A percentile compares a stretch with the other conserved stretches of the same genome.
Evolutionary conservation across 2,329 filamentous ascomycete species (phyloP).

Genomic region (Chaetomiaceae sp.): DNA sequence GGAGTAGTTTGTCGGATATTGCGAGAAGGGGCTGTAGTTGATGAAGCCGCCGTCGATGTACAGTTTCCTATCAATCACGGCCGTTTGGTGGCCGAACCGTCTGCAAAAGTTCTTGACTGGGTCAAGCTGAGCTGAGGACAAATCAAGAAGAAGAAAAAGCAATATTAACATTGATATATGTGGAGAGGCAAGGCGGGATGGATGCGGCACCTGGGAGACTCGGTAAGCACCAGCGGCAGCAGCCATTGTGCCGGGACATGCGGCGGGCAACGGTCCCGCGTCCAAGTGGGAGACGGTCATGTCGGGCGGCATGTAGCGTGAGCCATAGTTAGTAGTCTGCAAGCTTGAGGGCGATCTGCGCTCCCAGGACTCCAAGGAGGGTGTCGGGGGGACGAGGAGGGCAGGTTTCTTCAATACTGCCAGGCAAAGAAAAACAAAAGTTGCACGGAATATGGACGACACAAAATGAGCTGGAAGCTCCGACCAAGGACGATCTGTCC

Average conservation of each 20-base stretch:
- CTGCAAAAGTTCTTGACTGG: slow-evolving; percentile 37
- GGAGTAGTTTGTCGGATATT: slow-evolving; percentile 48
- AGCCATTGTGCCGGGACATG: not conserved
- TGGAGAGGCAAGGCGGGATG: not conserved
- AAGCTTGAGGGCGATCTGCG: not conserved
- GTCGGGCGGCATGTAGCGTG: not conserved
- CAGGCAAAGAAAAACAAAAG: not conserved
- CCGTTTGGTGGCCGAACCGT: slow-evolving; percentile 55
- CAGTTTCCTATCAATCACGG: slow-evolving; percentile 53
- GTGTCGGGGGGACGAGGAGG: not conserved
- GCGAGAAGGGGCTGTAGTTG: slow-evolving; percentile 47
- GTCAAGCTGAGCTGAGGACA: slow-evolving; percentile 37
- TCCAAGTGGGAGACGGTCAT: slow-evolving; percentile 11
- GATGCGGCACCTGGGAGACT: not conserved
- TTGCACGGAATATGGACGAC: no score
- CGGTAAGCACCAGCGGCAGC: no score
- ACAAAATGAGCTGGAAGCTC: no score
- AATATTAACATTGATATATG: slow-evolving; percentile 5
- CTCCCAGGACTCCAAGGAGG: not conserved
- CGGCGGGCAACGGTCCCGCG: not conserved
- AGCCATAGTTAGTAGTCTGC: slow-evolving; percentile 6
- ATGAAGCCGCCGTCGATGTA: slow-evolving; percentile 60
- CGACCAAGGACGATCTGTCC: no score
- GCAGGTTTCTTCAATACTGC: not conserved
- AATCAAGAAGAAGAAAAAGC: not conserved